phyloP scores from a whole-genome alignment of 2,329 filamentous ascomycete species.

The Pestalotiopsis sp. region DNA sequence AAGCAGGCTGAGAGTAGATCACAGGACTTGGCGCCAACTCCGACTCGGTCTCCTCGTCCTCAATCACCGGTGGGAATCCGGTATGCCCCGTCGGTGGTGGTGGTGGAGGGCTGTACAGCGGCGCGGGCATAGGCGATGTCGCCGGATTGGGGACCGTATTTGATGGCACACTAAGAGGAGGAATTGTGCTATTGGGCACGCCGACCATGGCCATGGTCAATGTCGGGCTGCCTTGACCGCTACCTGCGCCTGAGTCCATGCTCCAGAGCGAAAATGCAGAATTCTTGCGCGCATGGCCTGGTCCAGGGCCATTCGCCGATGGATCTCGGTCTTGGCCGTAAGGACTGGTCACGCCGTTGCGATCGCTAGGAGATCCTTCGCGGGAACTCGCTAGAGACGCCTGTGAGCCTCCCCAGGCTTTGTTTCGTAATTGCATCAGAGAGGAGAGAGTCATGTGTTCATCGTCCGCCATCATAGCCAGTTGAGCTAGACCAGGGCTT shows the following conservation, averaged over 20 bases:
- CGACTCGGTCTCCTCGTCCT: constrained; percentile 36
- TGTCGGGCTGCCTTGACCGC: constrained; percentile 52
- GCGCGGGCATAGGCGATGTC: constrained; percentile 16
- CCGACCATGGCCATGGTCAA: constrained; percentile 43
- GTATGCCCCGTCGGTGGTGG: constrained; percentile 14
- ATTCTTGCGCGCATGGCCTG: constrained; percentile 46
- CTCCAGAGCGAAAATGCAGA: constrained; percentile 52
- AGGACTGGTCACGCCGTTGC: constrained; percentile 48
- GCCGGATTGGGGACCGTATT: constrained; percentile 18
- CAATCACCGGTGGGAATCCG: constrained; percentile 38
- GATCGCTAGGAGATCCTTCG: constrained; percentile 34
- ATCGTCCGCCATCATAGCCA: constrained; percentile 69
- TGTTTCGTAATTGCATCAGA: constrained; percentile 71
- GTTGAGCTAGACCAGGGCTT: constrained; percentile 75
- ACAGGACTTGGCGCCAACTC: constrained; percentile 20
- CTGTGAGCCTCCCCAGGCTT: constrained; percentile 81
- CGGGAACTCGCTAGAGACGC: constrained; percentile 66
- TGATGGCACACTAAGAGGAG: constrained; percentile 21
- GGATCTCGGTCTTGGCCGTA: constrained; percentile 30
- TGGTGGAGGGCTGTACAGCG: constrained; percentile 25
- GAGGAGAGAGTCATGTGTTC: constrained; percentile 74
- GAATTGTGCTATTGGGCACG: constrained; percentile 21
- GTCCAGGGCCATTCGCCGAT: constrained; percentile 13
- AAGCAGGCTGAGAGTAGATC: constrained; percentile 20
- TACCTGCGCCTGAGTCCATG: constrained; percentile 48